These are phyloP conservation scores for Murraya paniculata DNA, from an alignment of 345 rosid species.

Conservation along the genomic window DNA sequence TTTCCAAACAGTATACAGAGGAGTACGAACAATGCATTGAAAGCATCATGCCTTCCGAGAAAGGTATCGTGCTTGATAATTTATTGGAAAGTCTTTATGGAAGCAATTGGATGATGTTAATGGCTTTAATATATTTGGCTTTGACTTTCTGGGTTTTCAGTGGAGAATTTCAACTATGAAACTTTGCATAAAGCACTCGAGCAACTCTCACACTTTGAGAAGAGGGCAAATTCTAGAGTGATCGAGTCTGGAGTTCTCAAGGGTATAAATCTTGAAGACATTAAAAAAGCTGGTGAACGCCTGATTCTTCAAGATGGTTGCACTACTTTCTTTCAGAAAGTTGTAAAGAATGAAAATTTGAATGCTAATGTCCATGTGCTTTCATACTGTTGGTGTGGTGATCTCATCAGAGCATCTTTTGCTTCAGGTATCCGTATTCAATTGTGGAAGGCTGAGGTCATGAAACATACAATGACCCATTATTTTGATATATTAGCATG, in stretches of 20 bases:
- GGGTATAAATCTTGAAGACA: conserved; percentile 85
- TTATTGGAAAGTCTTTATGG: background rate
- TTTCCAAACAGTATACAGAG: conserved; percentile 80
- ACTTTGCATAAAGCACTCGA: conserved; percentile 64
- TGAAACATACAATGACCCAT: background rate
- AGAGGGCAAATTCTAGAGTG: conserved; percentile 76
- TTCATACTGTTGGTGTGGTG: conserved; percentile 97
- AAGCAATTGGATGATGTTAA: conserved; percentile 3
- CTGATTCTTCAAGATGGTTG: conserved; percentile 93
- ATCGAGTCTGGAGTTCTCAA: conserved; percentile 79
- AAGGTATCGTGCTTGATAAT: conserved; percentile 40
- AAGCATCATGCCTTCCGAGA: conserved; percentile 58
- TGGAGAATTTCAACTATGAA: conserved; percentile 61
- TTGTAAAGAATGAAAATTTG: conserved; percentile 48
- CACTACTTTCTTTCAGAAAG: conserved; percentile 60
- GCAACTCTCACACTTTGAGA: conserved; percentile 78
- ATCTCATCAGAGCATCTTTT: conserved; percentile 80
- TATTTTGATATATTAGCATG: background rate
- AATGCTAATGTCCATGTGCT: conserved; percentile 65
- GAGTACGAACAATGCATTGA: conserved; percentile 88
- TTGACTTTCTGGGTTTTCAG: conserved; percentile 37
- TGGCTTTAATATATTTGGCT: background rate
- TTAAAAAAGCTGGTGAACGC: conserved; percentile 86
- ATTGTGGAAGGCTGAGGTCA: background rate
- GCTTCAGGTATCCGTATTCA: conserved; percentile 50